Evolutionary conservation across 805 yeast genomes (phyloP).

Genomic region (Metschnikowia gelsemii): DNA sequence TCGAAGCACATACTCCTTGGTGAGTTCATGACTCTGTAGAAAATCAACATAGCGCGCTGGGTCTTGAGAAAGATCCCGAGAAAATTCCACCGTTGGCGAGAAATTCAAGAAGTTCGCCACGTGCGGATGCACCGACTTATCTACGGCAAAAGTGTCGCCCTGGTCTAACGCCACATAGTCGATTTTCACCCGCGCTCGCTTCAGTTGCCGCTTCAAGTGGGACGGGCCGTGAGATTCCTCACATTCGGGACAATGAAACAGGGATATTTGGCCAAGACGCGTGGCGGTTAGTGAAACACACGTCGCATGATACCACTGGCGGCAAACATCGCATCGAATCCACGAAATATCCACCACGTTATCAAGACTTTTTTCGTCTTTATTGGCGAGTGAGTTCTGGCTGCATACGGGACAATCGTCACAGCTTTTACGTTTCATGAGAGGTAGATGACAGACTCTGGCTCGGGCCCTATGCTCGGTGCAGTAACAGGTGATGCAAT

Average conservation of each 20-base stretch:
- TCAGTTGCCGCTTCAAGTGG: slow-evolving; percentile 49
- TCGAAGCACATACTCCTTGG: slow-evolving; percentile 33
- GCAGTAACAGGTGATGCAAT: too few relatives aligned
- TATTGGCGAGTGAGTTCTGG: slow-evolving; percentile 2
- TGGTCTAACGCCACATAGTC: slow-evolving; percentile 80
- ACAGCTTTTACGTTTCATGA: slow-evolving; percentile 8
- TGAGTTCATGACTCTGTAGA: slow-evolving; percentile 34
- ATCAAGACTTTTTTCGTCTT: background rate
- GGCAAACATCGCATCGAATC: slow-evolving; percentile 59
- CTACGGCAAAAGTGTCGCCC: slow-evolving; percentile 56
- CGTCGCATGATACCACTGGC: slow-evolving; percentile 52
- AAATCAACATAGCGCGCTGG: slow-evolving; percentile 32
- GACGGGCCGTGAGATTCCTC: slow-evolving; percentile 48
- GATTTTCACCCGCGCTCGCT: slow-evolving; percentile 51
- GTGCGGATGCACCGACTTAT: slow-evolving; percentile 54
- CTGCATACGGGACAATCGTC: slow-evolving; percentile 16
- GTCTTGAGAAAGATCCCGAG: too few relatives aligned
- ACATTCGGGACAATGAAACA: slow-evolving; percentile 60
- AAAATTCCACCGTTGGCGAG: slow-evolving; percentile 15
- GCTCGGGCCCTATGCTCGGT: too few relatives aligned
- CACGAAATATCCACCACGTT: slow-evolving; percentile 31
- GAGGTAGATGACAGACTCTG: background rate
- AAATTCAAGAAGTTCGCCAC: slow-evolving; percentile 26
- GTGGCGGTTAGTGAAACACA: slow-evolving; percentile 34
- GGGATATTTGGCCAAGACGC: slow-evolving; percentile 39